Evolutionary conservation across 345 rosid species (phyloP).

Genomic region (Aquilaria sinensis): DNA sequence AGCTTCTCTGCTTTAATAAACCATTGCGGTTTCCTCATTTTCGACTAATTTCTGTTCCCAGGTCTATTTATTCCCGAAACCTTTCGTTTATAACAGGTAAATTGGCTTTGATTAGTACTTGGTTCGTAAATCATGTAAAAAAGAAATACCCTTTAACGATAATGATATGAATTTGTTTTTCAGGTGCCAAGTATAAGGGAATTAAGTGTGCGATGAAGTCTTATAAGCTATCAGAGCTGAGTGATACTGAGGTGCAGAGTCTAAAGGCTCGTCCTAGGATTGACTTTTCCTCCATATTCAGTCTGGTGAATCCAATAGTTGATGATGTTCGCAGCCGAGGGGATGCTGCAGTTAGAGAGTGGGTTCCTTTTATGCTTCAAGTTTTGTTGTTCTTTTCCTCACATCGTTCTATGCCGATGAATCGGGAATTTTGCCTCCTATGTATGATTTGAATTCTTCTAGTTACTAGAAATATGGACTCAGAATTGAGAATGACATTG

Average conservation of each 20-base stretch:
- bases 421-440: no score
- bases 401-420: no score
- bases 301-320: constrained; percentile 66
- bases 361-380: constrained; percentile 14
- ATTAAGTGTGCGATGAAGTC: constrained; percentile 70
- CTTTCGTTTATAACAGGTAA: constrained; percentile 10
- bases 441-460: no score
- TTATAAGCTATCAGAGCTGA: constrained; percentile 60
- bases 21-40: constrained; percentile 13
- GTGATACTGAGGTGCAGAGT: constrained; percentile 38
- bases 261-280: constrained; percentile 80
- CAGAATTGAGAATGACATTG: no score
- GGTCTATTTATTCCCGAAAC: background rate
- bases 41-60: background rate
- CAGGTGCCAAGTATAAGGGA: constrained; percentile 22
- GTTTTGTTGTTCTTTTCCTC: background rate
- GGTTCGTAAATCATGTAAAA: background rate
- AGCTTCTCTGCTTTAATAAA: constrained; percentile 17
- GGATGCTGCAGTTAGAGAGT: constrained; percentile 85
- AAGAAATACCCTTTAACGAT: no score
- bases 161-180: background rate
- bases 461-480: no score
- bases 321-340: constrained; percentile 72
- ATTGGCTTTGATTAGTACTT: background rate
- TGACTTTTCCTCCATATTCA: constrained; percentile 74